Conservation (phyloP, 2,329 filamentous ascomycete species). For the Diaporthe amygdali region DNA sequence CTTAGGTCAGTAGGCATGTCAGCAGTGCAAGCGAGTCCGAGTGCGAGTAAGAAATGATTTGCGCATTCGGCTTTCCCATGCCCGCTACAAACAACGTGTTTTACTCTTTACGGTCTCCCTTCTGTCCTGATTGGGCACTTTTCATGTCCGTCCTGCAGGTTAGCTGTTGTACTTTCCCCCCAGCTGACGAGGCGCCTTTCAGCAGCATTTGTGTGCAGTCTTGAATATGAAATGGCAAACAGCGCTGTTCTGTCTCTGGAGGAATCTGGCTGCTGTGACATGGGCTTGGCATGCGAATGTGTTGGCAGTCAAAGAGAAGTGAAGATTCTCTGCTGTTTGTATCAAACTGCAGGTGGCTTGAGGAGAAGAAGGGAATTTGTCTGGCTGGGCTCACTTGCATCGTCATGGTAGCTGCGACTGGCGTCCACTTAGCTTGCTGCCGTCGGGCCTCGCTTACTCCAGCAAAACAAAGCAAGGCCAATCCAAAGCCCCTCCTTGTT, state of each 20-base stretch:
- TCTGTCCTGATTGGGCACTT: background rate
- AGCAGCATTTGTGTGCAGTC: background rate
- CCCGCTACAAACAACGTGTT: background rate
- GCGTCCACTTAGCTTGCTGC: background rate
- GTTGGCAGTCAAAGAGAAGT: background rate
- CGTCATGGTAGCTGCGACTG: background rate
- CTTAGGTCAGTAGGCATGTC: background rate
- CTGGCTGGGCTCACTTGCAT: background rate
- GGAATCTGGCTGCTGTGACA: no score
- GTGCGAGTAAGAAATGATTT: background rate
- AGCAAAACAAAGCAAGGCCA: background rate
- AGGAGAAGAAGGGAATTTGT: background rate
- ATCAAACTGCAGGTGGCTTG: background rate
- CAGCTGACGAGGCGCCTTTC: background rate
- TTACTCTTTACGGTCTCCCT: background rate
- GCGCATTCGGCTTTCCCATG: background rate
- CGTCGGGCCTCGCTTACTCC: background rate
- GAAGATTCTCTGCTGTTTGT: background rate
- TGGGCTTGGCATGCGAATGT: slow-evolving; percentile 1
- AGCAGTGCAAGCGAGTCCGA: background rate
- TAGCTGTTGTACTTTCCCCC: background rate
- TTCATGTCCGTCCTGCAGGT: background rate
- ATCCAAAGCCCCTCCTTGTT: background rate
- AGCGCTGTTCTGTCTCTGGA: background rate
- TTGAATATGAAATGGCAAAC: no score